phyloP scores from a whole-genome alignment of 495 filamentous ascomycete species.

The Neurospora sp. region DNA sequence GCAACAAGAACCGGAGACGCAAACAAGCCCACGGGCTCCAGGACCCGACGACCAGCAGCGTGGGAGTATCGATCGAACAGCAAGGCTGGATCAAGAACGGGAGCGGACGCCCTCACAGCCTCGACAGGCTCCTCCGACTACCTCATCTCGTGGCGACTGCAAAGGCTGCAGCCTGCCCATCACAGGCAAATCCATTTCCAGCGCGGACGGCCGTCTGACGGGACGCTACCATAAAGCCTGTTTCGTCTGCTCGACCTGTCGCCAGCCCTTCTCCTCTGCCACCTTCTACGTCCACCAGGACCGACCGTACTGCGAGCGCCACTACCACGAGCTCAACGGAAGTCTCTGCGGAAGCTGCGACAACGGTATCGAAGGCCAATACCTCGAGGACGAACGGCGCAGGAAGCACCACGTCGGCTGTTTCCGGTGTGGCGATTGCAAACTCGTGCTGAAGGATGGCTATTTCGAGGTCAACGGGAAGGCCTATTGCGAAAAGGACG shows the following conservation, averaged over 20 bases:
- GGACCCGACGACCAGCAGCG: not conserved
- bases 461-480: conserved; percentile 45
- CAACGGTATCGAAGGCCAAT: conserved; percentile 84
- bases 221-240: conserved; percentile 90
- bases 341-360: conserved; percentile 74
- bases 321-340: conserved; percentile 88
- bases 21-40: not conserved
- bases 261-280: conserved; percentile 68
- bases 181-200: conserved; percentile 84
- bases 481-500: conserved; percentile 79
- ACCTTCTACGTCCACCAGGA: conserved; percentile 91
- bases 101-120: conserved; percentile 9
- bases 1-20: not conserved
- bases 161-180: conserved; percentile 73
- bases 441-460: conserved; percentile 51
- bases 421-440: conserved; percentile 66
- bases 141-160: conserved; percentile 58
- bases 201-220: conserved; percentile 84
- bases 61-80: not conserved
- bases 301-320: conserved; percentile 78
- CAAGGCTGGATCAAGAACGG: not conserved
- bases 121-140: conserved; percentile 3
- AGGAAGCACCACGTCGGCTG: conserved; percentile 82
- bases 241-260: conserved; percentile 84
- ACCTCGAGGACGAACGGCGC: conserved; percentile 71